phyloP scores from a whole-genome alignment of 140 eudicot genomes.

The Senecio squalidus region DNA sequence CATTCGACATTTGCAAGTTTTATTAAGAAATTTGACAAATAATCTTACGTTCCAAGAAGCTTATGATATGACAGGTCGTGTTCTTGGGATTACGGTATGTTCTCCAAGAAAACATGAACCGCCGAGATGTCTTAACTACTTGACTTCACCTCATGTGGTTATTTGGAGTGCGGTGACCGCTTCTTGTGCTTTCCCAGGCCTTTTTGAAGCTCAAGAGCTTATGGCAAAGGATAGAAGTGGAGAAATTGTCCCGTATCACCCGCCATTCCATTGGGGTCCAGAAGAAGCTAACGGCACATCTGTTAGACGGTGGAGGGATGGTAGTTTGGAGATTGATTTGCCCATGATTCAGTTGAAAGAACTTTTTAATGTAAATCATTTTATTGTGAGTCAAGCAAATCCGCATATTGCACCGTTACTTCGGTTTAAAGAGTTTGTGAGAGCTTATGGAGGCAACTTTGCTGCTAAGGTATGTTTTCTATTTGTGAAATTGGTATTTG shows the following conservation, averaged over 20 bases:
- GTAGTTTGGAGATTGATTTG: constrained; percentile 91
- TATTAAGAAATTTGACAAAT: constrained; percentile 71
- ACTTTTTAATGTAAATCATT: constrained; percentile 91
- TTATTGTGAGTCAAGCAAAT: constrained; percentile 95
- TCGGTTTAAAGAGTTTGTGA: constrained; percentile 66
- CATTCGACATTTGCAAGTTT: constrained; percentile 72
- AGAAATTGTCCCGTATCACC: constrained; percentile 91
- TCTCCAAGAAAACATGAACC: constrained; percentile 98
- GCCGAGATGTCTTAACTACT: constrained; percentile 87
- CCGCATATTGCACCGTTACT: constrained; percentile 91
- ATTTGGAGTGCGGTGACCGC: constrained; percentile 99
- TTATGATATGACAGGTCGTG: constrained; percentile 90
- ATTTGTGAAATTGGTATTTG: not conserved
- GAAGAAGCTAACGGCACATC: constrained; percentile 59
- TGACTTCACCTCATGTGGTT: constrained; percentile 94
- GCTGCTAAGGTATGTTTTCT: constrained; percentile 79
- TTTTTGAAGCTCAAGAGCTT: constrained; percentile 92
- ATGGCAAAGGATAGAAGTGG: constrained; percentile 97
- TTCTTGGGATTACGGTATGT: constrained; percentile 91
- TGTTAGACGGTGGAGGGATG: constrained; percentile 93
- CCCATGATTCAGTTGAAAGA: constrained; percentile 98
- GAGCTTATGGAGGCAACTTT: constrained; percentile 93
- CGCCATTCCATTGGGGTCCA: constrained; percentile 82
- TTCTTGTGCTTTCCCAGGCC: constrained; percentile 99
- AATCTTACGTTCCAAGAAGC: constrained; percentile 97